Evolutionary conservation across 805 yeast species (phyloP), one percentile per base, ranked within the genome.

Genomic region (Candida insectorum): DNA sequence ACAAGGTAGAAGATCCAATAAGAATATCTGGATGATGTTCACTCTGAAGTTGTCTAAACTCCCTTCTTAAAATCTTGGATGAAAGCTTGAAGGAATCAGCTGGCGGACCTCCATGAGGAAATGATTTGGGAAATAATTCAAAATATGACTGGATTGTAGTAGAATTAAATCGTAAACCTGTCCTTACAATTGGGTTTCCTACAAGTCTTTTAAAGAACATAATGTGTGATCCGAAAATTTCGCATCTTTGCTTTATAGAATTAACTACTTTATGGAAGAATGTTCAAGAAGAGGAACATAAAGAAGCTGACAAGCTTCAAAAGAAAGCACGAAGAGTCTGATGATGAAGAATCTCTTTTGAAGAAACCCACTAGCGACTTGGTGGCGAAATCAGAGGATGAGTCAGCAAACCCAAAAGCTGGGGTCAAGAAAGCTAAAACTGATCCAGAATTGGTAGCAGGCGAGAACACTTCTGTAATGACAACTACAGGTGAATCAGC

Each of bases 11-110:
- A 1, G 58, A 45, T 1, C 62, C 62, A 21, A 49, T 49, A 13
- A 62, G 62, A 39, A 69, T 65, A 60, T 91, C 98, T 0, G 98
- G 98, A 52, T 91, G 98, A 30, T 74, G 69, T 38, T 71, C 66
- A 23, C 83, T 74, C 56, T 91, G 97, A 19, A 88, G 62, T 6
- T 50, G 43, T 24, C 95, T 62, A 54, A 79, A 91, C 54, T 93
- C 97, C 37, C 77, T 72, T 32, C 95, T 72, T 30, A 91, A 67
- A 12, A 60, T 49, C 30, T 68, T 61, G 10, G 65, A 48, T 48
- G 86, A 79, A 4, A 87, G 57, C 2, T 54, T 49, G 60, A 87
- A 91, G 20, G 69, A 55, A 16, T 79, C 80, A 1, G 47, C 39
- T 1, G 83, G 82, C 3, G 88, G 87, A 2, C 79, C 75, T 0